phyloP scores from a whole-genome alignment of 2,329 filamentous ascomycete genomes.

The Fusarium sp. region DNA sequence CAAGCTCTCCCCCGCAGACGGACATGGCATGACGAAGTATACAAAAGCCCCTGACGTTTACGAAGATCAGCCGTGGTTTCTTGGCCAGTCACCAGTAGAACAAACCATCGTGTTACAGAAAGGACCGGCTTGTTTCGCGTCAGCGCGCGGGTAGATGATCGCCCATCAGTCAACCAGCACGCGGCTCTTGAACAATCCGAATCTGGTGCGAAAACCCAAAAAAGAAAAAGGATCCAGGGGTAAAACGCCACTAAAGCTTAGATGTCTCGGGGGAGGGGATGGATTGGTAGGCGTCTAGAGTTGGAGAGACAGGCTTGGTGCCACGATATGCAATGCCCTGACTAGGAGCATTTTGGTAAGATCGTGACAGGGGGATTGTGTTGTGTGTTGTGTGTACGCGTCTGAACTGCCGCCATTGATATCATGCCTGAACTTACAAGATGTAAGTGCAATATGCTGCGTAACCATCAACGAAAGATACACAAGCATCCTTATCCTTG shows the following conservation, averaged over 20 bases:
- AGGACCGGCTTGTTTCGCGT: conserved; percentile 42
- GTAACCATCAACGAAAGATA: conserved; percentile 12
- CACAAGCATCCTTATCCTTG: conserved; percentile 13
- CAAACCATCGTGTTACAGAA: conserved; percentile 37
- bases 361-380: neutral
- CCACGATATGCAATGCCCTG: conserved; percentile 6
- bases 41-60: conserved; percentile 28
- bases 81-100: conserved; percentile 32
- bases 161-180: neutral
- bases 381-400: neutral
- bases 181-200: too few relatives aligned
- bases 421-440: neutral
- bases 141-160: conserved; percentile 44
- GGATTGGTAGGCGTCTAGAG: conserved; percentile 25
- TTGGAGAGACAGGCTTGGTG: conserved; percentile 20
- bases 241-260: conserved; percentile 27
- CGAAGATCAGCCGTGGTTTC: conserved; percentile 28
- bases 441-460: conserved; percentile 1
- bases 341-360: neutral
- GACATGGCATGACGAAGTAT: conserved; percentile 8
- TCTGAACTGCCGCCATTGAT: neutral
- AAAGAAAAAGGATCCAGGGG: conserved; percentile 22
- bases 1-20: conserved; percentile 25
- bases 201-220: neutral
- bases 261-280: conserved; percentile 28